Conservation (phyloP, 2,329 filamentous ascomycete species). For the Colletotrichum simmondsii region DNA sequence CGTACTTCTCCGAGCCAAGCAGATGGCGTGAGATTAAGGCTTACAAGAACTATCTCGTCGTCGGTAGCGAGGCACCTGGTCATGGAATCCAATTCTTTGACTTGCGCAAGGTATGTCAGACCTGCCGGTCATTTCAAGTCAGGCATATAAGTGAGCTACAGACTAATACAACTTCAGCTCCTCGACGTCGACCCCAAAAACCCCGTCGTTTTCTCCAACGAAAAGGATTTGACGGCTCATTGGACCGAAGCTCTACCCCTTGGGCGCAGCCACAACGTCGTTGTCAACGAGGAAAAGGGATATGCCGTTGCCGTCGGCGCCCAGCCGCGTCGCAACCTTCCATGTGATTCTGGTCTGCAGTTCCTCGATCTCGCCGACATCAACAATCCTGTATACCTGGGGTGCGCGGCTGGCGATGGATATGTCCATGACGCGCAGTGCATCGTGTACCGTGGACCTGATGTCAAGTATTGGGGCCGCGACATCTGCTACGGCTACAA, state of each 20-base stretch:
- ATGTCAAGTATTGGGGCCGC: conserved; percentile 55
- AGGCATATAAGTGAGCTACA: background rate
- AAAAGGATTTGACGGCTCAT: conserved; percentile 42
- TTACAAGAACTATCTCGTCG: conserved; percentile 42
- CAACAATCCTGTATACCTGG: conserved; percentile 61
- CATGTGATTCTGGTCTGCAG: conserved; percentile 63
- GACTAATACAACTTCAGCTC: conserved; percentile 40
- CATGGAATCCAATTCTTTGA: conserved; percentile 71
- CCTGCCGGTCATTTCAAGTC: background rate
- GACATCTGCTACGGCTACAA: conserved; percentile 70
- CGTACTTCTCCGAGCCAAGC: conserved; percentile 44
- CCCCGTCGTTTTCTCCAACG: conserved; percentile 41
- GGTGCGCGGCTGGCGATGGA: conserved; percentile 64
- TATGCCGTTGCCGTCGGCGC: conserved; percentile 59
- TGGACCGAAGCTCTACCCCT: conserved; percentile 44
- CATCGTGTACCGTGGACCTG: conserved; percentile 64
- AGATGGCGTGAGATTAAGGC: conserved; percentile 50
- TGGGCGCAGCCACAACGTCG: conserved; percentile 58
- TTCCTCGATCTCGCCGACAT: conserved; percentile 68
- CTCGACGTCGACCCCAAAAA: conserved; percentile 51
- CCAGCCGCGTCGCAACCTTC: conserved; percentile 47
- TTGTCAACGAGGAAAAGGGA: conserved; percentile 55
- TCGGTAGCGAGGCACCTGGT: conserved; percentile 50
- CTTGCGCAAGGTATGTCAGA: conserved; percentile 53
- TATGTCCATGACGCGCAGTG: conserved; percentile 72